phyloP scores from a whole-genome alignment of 202 grass and related monocot species.

The Brachypodium distachyon region DNA sequence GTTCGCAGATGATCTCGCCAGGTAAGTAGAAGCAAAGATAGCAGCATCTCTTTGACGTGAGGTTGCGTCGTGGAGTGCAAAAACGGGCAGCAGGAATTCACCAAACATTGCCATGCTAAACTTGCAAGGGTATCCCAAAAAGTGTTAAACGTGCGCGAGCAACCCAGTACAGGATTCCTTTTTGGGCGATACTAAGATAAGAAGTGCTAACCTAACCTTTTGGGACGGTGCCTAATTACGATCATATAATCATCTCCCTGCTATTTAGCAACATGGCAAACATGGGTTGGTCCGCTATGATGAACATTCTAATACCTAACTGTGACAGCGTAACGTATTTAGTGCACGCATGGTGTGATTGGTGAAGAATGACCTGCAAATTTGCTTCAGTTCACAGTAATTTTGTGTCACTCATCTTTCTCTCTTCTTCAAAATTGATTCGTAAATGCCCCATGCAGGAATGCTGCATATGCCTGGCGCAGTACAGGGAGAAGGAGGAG shows the following conservation, averaged over 20 bases:
- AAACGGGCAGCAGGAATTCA: not conserved
- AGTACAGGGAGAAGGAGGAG: constrained; percentile 78
- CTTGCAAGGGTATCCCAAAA: not conserved
- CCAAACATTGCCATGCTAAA: constrained; percentile 23
- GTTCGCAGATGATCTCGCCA: not conserved
- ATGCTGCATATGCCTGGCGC: constrained; percentile 93
- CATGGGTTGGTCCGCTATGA: not conserved
- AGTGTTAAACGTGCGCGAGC: constrained; percentile 19
- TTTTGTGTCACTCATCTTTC: no score
- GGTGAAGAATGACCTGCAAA: not conserved
- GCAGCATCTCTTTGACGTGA: not conserved
- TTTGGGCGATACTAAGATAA: constrained; percentile 34
- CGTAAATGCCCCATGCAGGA: constrained; percentile 41
- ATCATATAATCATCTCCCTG: not conserved
- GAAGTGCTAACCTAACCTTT: constrained; percentile 9
- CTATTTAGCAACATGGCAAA: not conserved
- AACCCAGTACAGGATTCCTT: not conserved
- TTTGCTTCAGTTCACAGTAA: not conserved
- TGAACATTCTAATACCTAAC: not conserved
- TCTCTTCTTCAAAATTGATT: not conserved
- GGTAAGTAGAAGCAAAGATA: constrained; percentile 1
- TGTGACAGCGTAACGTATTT: not conserved
- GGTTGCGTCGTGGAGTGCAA: not conserved
- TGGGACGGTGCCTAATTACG: not conserved
- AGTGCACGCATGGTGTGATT: not conserved